Evolutionary conservation across 148 eudicot species (phyloP), one percentile per base, ranked within the genome.

Genomic region (Polygonum aviculare): DNA sequence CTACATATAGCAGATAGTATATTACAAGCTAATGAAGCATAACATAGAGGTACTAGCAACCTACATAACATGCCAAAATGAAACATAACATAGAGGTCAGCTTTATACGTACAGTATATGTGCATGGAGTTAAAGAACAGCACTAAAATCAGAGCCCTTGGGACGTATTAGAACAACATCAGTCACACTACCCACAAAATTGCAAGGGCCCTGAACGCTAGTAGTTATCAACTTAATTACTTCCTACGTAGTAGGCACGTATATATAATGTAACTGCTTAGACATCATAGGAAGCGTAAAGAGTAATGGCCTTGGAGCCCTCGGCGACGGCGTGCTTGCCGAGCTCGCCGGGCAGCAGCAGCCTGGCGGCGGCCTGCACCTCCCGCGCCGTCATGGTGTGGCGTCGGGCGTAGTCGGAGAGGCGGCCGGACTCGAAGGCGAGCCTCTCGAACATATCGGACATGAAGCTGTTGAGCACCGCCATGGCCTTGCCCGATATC

Each of bases 281-380:
- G 15, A n/a, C n/a, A n/a, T 26, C 6, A 31, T 62, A 16, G 38
- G 69, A 26, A 31, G 82, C 7, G 45, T 91, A 94, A 14, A 78
- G 85, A 26, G 82, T 52, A 0, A 94, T 86, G 15, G 97, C 98
- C 80, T 94, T 94, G 11, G 74, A 74, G 8, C 96, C 98, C 76
- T 94, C 97, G 0, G 91, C 89, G 0, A 92, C 55, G 0, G 95
- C 98, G 74, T 94, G 97, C 77, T 80, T 91, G 26, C 90, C 95
- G 15, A 94, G 83, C 76, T 91, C 93, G 2, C 95, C 95, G 0
- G 97, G 95, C 80, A 94, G 63, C 47, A 94, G 88, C 83, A 94
- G 79, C 84, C 77, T 85, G 79, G 90, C 97, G 3, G 97, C 98
- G 21, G 79, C 86, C 62, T 91, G 97, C 12, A 94, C 83, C 80